Evolutionary conservation across 805 yeast species (phyloP).

Genomic region (Kluyveromyces aestuarii): DNA sequence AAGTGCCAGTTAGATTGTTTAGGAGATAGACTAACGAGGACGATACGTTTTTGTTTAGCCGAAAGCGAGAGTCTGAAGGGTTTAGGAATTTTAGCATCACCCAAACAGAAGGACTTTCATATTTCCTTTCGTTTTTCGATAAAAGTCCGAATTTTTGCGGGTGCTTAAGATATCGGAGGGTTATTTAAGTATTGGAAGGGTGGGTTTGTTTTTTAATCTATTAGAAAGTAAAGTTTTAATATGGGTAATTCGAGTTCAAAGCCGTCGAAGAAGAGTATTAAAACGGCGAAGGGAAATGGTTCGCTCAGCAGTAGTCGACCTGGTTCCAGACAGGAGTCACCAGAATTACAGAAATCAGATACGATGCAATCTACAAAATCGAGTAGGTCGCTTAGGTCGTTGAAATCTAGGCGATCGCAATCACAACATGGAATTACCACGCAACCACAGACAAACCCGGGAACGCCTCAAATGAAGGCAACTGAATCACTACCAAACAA

Average conservation of each 20-base stretch:
- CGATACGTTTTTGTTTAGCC: neutral
- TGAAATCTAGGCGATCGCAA: constrained; percentile 26
- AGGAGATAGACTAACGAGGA: neutral
- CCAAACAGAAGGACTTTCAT: neutral
- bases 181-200: neutral
- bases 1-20: neutral
- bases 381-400: constrained; percentile 37
- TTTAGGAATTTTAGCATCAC: neutral
- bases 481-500: constrained; percentile 1
- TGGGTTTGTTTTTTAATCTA: neutral
- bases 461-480: constrained; percentile 1
- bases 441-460: constrained; percentile 3
- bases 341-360: constrained; percentile 45
- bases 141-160: neutral
- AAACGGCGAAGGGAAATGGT: neutral
- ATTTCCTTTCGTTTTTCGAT: neutral
- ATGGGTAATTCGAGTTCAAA: constrained; percentile 51
- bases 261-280: constrained; percentile 11
- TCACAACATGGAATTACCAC: neutral
- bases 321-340: constrained; percentile 34
- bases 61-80: neutral
- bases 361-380: constrained; percentile 44
- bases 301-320: constrained; percentile 34
- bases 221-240: neutral
- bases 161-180: neutral